Conservation (phyloP, 164 flowering plant species). For the Chimonanthus salicifolius region DNA sequence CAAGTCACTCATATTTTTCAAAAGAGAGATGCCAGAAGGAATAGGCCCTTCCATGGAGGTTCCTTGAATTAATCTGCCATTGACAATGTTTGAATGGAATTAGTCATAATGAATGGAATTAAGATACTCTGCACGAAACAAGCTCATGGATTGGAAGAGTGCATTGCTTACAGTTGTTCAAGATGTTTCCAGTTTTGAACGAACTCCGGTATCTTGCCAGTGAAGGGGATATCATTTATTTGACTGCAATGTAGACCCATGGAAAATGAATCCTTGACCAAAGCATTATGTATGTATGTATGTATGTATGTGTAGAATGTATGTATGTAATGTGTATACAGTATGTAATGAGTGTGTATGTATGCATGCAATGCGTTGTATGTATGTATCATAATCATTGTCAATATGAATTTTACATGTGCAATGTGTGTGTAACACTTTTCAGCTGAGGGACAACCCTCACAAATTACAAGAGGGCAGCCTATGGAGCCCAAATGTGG, state of each 20-base stretch:
- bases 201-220: slow-evolving; percentile 32
- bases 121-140: no score
- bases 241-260: slow-evolving; percentile 15
- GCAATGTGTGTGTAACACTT: no score
- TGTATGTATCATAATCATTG: no score
- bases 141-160: not conserved
- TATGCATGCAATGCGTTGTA: no score
- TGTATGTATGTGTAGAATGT: no score
- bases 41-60: slow-evolving; percentile 68
- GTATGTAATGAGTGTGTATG: no score
- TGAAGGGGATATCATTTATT: slow-evolving; percentile 33
- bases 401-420: no score
- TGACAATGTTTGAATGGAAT: not conserved
- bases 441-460: no score
- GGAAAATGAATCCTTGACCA: not conserved
- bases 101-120: not conserved
- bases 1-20: slow-evolving; percentile 42
- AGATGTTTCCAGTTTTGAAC: slow-evolving; percentile 27
- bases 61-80: slow-evolving; percentile 50
- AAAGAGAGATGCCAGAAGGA: slow-evolving; percentile 45
- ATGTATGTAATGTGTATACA: no score
- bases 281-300: no score
- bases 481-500: no score
- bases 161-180: slow-evolving; percentile 22
- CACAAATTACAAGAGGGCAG: no score